Evolutionary conservation across 805 yeast species (phyloP).

Genomic region (Sugiyamaella valdiviana): DNA sequence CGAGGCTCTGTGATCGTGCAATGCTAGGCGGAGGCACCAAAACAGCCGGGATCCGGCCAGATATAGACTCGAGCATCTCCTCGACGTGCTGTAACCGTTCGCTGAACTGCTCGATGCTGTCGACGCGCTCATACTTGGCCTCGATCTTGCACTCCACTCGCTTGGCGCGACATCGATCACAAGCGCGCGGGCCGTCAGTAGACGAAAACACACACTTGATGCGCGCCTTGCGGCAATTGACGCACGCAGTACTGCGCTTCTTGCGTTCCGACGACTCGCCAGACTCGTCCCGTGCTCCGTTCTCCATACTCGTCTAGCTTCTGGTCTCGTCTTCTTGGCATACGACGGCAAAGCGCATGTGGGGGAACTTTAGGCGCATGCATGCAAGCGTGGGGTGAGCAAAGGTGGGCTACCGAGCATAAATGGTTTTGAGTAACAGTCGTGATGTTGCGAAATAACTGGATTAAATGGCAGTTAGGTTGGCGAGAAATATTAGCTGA

Average conservation of each 20-base stretch:
- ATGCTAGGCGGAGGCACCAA: background rate
- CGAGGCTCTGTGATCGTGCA: too few relatives aligned
- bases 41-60: too few relatives aligned
- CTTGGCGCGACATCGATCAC: constrained; percentile 17
- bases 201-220: constrained; percentile 19
- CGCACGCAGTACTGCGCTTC: constrained; percentile 20
- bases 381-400: too few relatives aligned
- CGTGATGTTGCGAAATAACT: too few relatives aligned
- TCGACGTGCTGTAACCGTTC: constrained; percentile 13
- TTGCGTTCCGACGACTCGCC: background rate
- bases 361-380: too few relatives aligned
- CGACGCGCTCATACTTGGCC: constrained; percentile 7
- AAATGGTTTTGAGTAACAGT: too few relatives aligned
- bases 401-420: too few relatives aligned
- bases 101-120: constrained; percentile 11
- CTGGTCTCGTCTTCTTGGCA: too few relatives aligned
- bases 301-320: background rate
- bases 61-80: constrained; percentile 8
- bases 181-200: constrained; percentile 11
- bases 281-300: background rate
- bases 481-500: too few relatives aligned
- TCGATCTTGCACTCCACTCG: constrained; percentile 18
- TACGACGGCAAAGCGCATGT: too few relatives aligned
- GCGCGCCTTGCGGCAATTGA: constrained; percentile 16
- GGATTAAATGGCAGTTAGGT: too few relatives aligned